Evolutionary conservation across 2,329 filamentous ascomycete species (phyloP), one percentile per base, ranked within the genome.

Genomic region (Diplocarpon rosae): DNA sequence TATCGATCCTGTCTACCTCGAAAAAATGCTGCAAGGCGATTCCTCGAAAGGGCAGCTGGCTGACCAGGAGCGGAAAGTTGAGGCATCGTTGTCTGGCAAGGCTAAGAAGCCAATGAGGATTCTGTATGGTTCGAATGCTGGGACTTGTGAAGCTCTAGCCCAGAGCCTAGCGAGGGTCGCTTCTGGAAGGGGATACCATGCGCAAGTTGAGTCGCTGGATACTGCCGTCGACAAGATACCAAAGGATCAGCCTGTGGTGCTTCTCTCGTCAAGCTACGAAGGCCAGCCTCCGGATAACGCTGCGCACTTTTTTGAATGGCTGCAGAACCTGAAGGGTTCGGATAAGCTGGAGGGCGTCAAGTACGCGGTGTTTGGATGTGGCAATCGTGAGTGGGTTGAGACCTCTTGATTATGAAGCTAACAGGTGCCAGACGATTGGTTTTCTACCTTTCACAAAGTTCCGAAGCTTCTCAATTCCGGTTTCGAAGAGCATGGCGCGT

Each of bases 281-380:
- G 84, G 83, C 1, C 70, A 83, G 43, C 80, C 83, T 0, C 76
- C 82, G 0, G 80, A 85, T 47, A 87, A 89, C 48, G 83, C 83
- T 0, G 70, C 67, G 0, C 70, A 75, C 41, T 88, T 88, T 54
- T 71, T 80, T 14, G 65, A 70, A 15, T 88, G 83, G 83, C 61
- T 85, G 8, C 68, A 76, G 50, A 47, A 46, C 5, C 27, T 43
- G 2, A 29, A 47, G 5, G 39, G 37, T 14, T 24, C 31, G 36
- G 64, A 69, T 8, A 66, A 71, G 41, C 59, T 83, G 14, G 65
- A 75, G 10, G 71, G 69, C 10, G 71, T 80, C 0, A 65, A 71
- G 1, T 87, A 79, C 56, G 73, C 80, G 1, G 75, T 86, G 2
- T 88, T 83, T 58, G 83, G 80, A 2, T 82, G 80, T 42, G 84